Conservation (phyloP, 805 yeast species). For the Peterozyma xylosa region DNA sequence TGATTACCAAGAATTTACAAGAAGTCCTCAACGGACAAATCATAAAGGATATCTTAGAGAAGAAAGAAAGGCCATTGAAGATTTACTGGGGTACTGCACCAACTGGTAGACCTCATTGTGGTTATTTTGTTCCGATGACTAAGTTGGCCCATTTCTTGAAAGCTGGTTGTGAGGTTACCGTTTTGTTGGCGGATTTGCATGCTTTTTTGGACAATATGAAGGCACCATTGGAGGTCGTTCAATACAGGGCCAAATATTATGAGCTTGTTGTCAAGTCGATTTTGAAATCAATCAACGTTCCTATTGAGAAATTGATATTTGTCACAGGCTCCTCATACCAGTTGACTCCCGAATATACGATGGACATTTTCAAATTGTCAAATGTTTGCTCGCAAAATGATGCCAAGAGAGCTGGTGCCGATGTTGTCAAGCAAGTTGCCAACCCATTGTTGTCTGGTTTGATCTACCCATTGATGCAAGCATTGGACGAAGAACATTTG, state of each 20-base stretch:
- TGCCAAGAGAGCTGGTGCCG: constrained; percentile 99
- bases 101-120: constrained; percentile 98
- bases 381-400: constrained; percentile 88
- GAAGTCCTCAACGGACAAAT: constrained; percentile 87
- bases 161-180: constrained; percentile 94
- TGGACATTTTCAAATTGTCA: constrained; percentile 84
- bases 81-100: constrained; percentile 99
- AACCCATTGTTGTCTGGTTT: constrained; percentile 91
- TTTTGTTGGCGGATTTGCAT: constrained; percentile 89
- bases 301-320: constrained; percentile 80
- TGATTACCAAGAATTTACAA: constrained; percentile 82
- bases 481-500: constrained; percentile 88
- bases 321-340: constrained; percentile 91
- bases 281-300: constrained; percentile 79
- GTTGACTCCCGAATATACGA: constrained; percentile 62
- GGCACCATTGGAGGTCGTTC: constrained; percentile 90
- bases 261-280: constrained; percentile 79
- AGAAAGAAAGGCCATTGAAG: constrained; percentile 72
- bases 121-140: constrained; percentile 97
- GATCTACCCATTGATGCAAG: constrained; percentile 98
- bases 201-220: constrained; percentile 98
- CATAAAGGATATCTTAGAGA: constrained; percentile 76
- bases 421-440: constrained; percentile 94
- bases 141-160: constrained; percentile 89
- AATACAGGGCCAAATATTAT: constrained; percentile 84